Evolutionary conservation across 192 early-diverging fungal species (phyloP), one percentile per base, ranked within the genome.

Genomic region (Coemansia aciculifera): DNA sequence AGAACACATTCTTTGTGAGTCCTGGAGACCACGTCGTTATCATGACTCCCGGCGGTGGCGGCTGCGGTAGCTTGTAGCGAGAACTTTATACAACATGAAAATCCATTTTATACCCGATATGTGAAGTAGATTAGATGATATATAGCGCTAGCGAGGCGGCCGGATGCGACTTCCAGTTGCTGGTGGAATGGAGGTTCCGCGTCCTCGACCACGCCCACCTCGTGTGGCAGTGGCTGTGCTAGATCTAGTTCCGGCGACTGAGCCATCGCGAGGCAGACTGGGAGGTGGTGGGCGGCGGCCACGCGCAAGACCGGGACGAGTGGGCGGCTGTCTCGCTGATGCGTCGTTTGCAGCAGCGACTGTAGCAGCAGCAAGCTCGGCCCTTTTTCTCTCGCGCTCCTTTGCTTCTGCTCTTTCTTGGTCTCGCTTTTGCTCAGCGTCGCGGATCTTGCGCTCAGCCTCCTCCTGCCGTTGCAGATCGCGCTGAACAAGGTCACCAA

Each of bases 1-100:
- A 97, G 79, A 99, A 98, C 74, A 88, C 92, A 0, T 89, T 92
- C 6, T 66, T 87, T 44, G 90, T 96, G 36, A 68, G 76, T 2
- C 72, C 84, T n/a, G 92, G 93, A 5, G 97, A 99, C 75, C 85
- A 90, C 29, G 75, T 99, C 49, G 63, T 91, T 17, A 88, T 99
- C 42, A 86, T 89, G 76, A 94, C 95, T 0, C 97, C 97, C 24
- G 97, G 97, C 3, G 97, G 95, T 46, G 97, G 97, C 32, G 97
- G 94, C n/a, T 95, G 68, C 24, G 73, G 19, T 39, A 57, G 68
- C 27, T 10, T 43, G 32, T 17, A 61, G 43, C 5, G 46, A 48
- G 46, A 19, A 13, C 39, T 48, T 48, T 48, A 21, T 21, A 48
- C n/a, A 21, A 7, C 9, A 19, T 19, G 5, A 21, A 48, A 48